Evolutionary conservation across 371 early-diverging fungal genomes (phyloP).

Genomic region (Dichotomocladium elegans): DNA sequence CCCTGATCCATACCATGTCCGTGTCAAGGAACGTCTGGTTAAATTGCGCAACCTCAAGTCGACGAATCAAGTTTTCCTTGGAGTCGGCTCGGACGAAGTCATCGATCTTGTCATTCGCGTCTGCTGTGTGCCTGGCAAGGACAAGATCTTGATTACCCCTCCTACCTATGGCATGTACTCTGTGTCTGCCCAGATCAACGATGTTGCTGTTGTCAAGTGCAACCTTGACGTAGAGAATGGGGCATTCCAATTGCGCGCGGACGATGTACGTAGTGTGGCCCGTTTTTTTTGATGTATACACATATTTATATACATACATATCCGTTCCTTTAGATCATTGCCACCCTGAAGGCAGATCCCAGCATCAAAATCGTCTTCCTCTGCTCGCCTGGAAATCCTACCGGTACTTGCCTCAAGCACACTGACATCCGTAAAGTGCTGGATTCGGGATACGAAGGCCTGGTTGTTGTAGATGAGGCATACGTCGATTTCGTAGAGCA

Average conservation of each 20-base stretch:
- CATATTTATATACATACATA: too few species aligned
- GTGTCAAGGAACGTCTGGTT: conserved; percentile 75
- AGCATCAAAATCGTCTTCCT: conserved; percentile 87
- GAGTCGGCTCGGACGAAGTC: conserved; percentile 96
- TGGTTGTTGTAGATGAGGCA: conserved; percentile 97
- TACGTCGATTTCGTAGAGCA: conserved; percentile 91
- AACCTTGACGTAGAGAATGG: conserved; percentile 72
- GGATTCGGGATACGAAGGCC: conserved; percentile 60
- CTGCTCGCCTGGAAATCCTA: conserved; percentile 98
- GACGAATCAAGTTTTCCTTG: conserved; percentile 79
- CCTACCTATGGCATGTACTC: conserved; percentile 99
- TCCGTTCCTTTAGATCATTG: conserved; percentile 50
- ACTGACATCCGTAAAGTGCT: conserved; percentile 73
- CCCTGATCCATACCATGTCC: conserved; percentile 90
- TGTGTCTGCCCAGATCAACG: conserved; percentile 91
- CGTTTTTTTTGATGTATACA: too few species aligned
- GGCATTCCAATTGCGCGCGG: conserved; percentile 79
- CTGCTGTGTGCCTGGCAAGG: conserved; percentile 86
- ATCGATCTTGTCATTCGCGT: conserved; percentile 91
- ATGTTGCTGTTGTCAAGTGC: conserved; percentile 83
- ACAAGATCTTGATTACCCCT: conserved; percentile 91
- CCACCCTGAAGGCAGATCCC: conserved; percentile 59
- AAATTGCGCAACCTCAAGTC: conserved; percentile 65
- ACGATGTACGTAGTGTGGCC: conserved; percentile 50
- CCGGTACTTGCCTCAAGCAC: conserved; percentile 77